Percentiles rank a stretch among this genome's conserved stretches.
Evolutionary conservation across 495 filamentous ascomycete species (phyloP).

Genomic region (Niebla homalea): DNA sequence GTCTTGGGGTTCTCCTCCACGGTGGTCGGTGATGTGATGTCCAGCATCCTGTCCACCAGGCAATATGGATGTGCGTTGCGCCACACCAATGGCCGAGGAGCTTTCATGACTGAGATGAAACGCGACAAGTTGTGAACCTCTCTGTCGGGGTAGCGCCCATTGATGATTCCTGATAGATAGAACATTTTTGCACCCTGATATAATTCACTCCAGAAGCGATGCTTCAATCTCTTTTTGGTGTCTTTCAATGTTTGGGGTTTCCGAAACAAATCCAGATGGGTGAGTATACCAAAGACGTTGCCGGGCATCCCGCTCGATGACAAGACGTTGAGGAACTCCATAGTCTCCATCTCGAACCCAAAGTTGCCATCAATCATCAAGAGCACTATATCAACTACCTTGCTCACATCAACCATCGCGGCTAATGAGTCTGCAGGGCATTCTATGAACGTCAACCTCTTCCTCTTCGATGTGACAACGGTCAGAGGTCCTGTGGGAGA

Average conservation of each 20-base stretch:
- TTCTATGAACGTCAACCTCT: constrained; percentile 89
- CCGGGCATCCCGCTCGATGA: constrained; percentile 89
- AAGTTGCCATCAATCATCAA: constrained; percentile 98
- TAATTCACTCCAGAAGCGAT: constrained; percentile 89
- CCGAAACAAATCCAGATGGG: constrained; percentile 88
- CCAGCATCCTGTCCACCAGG: constrained; percentile 83
- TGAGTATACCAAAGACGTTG: constrained; percentile 94
- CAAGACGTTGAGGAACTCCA: constrained; percentile 94
- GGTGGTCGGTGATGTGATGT: constrained; percentile 81
- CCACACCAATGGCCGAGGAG: constrained; percentile 90
- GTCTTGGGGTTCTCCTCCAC: constrained; percentile 80
- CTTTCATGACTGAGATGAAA: constrained; percentile 97
- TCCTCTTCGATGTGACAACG: constrained; percentile 83
- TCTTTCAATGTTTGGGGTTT: constrained; percentile 79
- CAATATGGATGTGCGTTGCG: constrained; percentile 90
- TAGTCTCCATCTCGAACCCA: constrained; percentile 99
- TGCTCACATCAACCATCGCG: constrained; percentile 88
- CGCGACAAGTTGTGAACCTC: constrained; percentile 91
- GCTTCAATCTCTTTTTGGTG: constrained; percentile 90
- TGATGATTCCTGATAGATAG: constrained; percentile 88
- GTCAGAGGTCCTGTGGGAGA: constrained; percentile 85
- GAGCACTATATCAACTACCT: constrained; percentile 91
- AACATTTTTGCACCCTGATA: constrained; percentile 96
- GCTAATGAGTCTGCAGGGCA: constrained; percentile 86
- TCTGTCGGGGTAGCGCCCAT: constrained; percentile 90